These are phyloP conservation scores for Astragalus membranaceus DNA, from an alignment of 306 rosid species.

Conservation along the genomic window DNA sequence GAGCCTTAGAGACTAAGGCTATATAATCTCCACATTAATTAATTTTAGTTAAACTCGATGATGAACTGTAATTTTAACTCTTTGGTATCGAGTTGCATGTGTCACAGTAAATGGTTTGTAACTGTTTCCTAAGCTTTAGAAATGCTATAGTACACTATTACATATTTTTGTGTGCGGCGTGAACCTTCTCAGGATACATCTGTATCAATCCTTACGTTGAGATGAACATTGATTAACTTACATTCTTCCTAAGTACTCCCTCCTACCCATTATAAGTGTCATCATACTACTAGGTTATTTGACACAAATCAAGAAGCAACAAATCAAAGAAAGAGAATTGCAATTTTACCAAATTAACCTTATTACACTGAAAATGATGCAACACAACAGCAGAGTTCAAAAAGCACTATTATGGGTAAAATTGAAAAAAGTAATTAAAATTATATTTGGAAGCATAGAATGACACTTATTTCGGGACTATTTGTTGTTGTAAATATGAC, in stretches of 20 bases:
- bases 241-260: background rate
- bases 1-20: background rate
- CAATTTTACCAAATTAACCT: no score
- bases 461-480: no score
- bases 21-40: background rate
- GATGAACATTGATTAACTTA: background rate
- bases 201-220: background rate
- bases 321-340: no score
- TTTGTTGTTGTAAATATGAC: no score
- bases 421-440: no score
- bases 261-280: no score
- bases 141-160: background rate
- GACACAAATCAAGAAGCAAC: no score
- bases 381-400: no score
- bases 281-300: no score
- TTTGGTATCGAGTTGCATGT: background rate
- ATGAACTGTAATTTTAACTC: background rate
- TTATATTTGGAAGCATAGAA: no score
- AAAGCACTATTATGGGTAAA: no score
- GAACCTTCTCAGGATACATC: background rate
- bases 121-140: constrained; percentile 11
- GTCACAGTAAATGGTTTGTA: background rate
- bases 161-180: background rate
- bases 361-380: no score
- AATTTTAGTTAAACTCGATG: background rate